These are phyloP conservation scores for Blastomyces silverae DNA, from an alignment of 2,329 filamentous ascomycete species.

Conservation along the genomic window DNA sequence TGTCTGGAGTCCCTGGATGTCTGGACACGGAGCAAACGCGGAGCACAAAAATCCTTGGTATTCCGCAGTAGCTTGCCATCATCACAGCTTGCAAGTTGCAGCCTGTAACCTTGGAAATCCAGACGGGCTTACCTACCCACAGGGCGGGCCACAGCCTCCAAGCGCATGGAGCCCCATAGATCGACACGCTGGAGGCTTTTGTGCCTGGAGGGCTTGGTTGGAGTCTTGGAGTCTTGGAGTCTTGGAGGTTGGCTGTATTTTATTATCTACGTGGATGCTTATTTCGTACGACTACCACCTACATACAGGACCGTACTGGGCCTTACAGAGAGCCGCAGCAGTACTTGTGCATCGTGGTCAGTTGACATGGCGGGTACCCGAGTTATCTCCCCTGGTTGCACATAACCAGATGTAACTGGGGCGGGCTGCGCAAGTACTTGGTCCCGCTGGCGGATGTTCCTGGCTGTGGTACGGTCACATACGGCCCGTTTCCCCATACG, in stretches of 20 bases:
- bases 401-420: neutral
- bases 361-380: slow-evolving; percentile 6
- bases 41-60: slow-evolving; percentile 4
- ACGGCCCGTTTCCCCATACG: neutral
- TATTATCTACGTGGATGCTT: neutral
- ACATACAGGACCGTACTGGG: neutral
- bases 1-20: neutral
- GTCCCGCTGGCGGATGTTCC: neutral
- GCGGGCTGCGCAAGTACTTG: neutral
- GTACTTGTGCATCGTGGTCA: neutral
- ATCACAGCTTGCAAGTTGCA: neutral
- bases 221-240: neutral
- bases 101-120: slow-evolving; percentile 5
- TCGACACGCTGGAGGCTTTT: slow-evolving; percentile 5
- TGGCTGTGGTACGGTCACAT: slow-evolving; percentile 2
- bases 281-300: neutral
- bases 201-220: neutral
- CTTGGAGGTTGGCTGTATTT: neutral
- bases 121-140: neutral
- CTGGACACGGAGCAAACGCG: neutral
- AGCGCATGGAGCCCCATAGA: slow-evolving; percentile 12
- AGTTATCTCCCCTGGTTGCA: neutral
- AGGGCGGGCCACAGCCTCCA: neutral
- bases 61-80: neutral
- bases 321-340: neutral